These are phyloP conservation scores for Termitomyces sp. DNA, from an alignment of 768 basidiomycete species.

Conservation along the genomic window DNA sequence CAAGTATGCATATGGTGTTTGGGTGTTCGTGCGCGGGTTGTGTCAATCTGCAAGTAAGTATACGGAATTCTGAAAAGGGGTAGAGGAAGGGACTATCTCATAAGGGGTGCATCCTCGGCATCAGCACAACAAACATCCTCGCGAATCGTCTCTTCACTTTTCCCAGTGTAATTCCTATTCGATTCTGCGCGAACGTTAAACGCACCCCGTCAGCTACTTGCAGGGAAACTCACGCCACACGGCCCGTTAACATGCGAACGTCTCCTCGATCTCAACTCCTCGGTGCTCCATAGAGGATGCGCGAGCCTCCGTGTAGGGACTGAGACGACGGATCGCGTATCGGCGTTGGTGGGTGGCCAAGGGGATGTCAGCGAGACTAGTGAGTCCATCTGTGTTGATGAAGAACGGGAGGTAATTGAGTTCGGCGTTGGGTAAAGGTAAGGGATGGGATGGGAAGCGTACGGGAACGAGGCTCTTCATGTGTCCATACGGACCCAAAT, in stretches of 20 bases:
- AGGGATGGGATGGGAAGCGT: background rate
- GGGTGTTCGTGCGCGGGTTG: no score
- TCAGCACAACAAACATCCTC: background rate
- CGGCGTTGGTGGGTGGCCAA: background rate
- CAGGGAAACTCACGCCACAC: background rate
- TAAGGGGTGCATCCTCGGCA: background rate
- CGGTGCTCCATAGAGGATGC: background rate
- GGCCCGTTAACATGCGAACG: no score
- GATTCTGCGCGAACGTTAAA: background rate
- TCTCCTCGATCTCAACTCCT: background rate
- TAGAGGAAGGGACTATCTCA: background rate
- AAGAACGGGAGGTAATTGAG: background rate
- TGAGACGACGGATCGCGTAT: background rate
- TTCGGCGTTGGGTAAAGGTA: background rate
- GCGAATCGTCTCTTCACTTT: background rate
- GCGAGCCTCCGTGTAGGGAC: background rate
- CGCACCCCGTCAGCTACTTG: background rate
- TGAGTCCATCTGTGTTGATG: background rate
- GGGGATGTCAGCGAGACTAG: background rate
- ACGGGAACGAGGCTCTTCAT: slow-evolving; percentile 2
- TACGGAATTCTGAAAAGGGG: no score
- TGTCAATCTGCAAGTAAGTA: no score
- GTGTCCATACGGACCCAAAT: background rate
- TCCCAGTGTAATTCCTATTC: background rate
- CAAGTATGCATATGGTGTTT: no score